Conservation (phyloP, 2,329 filamentous ascomycete genomes). For the Nemania sp. region DNA sequence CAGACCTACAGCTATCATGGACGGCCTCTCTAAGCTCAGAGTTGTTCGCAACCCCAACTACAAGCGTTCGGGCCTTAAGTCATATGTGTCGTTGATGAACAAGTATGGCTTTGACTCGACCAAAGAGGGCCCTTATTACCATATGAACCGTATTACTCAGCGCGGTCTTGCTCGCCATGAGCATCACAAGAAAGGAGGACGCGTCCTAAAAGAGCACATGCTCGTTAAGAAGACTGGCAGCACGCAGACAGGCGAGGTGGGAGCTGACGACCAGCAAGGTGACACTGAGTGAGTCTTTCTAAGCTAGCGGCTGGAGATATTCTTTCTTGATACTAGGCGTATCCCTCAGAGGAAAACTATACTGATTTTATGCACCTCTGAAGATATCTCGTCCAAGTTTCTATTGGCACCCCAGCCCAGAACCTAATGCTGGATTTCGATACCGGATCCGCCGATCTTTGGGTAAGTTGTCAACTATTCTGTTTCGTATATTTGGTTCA, state of each 20-base stretch:
- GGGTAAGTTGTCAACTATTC: slow-evolving; percentile 45
- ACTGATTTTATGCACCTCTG: slow-evolving; percentile 48
- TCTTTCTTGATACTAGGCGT: neutral
- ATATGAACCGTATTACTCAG: slow-evolving; percentile 52
- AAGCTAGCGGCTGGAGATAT: neutral
- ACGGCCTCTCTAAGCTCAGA: slow-evolving; percentile 48
- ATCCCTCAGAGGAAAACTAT: neutral
- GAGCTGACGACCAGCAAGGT: slow-evolving; percentile 67
- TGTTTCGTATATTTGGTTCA: neutral
- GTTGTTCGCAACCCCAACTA: slow-evolving; percentile 63
- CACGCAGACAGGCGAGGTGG: slow-evolving; percentile 49
- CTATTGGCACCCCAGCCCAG: slow-evolving; percentile 68
- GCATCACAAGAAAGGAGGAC: slow-evolving; percentile 42
- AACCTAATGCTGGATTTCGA: slow-evolving; percentile 68
- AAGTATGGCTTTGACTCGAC: slow-evolving; percentile 67
- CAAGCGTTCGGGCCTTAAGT: slow-evolving; percentile 61
- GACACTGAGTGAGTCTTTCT: slow-evolving; percentile 51
- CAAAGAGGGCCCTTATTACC: slow-evolving; percentile 62
- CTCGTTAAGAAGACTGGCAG: slow-evolving; percentile 50
- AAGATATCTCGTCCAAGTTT: slow-evolving; percentile 64
- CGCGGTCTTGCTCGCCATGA: slow-evolving; percentile 48
- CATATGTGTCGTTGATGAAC: slow-evolving; percentile 62
- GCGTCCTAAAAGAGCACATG: slow-evolving; percentile 48
- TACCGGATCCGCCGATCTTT: slow-evolving; percentile 71
- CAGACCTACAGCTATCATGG: slow-evolving; percentile 16